Percentiles rank a stretch among this genome's conserved stretches.
These are phyloP conservation scores for Coemansia brasiliensis DNA, from an alignment of 192 early-diverging fungal genomes.

Conservation along the genomic window DNA sequence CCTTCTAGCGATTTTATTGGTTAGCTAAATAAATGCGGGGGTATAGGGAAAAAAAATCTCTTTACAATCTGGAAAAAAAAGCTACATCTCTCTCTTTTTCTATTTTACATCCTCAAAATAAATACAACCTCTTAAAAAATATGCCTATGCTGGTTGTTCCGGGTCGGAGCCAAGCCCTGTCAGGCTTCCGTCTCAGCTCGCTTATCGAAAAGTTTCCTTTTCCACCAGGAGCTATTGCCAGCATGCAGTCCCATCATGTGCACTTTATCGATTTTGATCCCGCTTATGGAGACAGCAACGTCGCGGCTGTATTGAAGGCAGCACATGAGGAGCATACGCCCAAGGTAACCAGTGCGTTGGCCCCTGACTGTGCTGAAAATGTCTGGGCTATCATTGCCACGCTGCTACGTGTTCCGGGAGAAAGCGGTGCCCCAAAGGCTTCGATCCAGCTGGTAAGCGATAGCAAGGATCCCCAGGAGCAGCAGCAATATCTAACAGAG, in stretches of 20 bases:
- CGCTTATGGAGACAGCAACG: constrained; percentile 30
- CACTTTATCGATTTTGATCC: constrained; percentile 69
- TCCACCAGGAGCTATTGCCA: constrained; percentile 51
- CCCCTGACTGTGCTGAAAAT: constrained; percentile 15
- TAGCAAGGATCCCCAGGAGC: background rate
- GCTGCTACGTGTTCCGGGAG: constrained; percentile 41
- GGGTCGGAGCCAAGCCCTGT: constrained; percentile 72
- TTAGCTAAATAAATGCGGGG: no score
- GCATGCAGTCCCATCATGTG: constrained; percentile 67
- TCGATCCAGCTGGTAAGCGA: constrained; percentile 31
- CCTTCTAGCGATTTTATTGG: no score
- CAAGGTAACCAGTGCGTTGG: constrained; percentile 6
- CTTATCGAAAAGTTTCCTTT: constrained; percentile 64
- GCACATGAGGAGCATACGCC: constrained; percentile 35
- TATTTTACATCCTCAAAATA: background rate
- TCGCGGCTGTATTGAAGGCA: constrained; percentile 54
- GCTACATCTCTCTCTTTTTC: background rate
- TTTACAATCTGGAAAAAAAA: no score
- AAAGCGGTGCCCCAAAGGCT: constrained; percentile 16
- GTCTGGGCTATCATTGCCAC: constrained; percentile 37
- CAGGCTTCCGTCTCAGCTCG: constrained; percentile 67
- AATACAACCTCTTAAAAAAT: background rate
- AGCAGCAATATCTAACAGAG: background rate
- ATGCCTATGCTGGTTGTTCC: constrained; percentile 84
- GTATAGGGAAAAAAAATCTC: no score